Percentiles rank a stretch among this genome's conserved stretches.
phyloP scores from a whole-genome alignment of 1,284 basidiomycete genomes.

The Xerocomus nothofagi region DNA sequence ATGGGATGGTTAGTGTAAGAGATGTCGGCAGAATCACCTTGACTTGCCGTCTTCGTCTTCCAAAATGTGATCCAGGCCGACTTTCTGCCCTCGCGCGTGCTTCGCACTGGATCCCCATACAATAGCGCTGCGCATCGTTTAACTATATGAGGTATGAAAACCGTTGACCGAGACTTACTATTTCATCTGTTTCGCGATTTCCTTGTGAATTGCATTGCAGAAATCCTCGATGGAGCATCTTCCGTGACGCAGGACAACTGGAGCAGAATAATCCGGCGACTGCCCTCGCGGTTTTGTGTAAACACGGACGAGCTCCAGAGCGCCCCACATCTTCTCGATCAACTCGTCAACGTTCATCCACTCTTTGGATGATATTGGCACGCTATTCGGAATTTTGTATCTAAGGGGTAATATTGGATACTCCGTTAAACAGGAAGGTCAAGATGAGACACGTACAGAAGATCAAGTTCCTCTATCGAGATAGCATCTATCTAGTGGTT shows the following conservation, averaged over 20 bases:
- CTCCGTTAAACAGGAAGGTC: neutral
- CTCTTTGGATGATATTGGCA: slow-evolving; percentile 89
- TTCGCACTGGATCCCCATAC: slow-evolving; percentile 96
- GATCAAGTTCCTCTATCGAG: slow-evolving; percentile 97
- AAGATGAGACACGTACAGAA: slow-evolving; percentile 59
- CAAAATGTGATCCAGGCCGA: slow-evolving; percentile 85
- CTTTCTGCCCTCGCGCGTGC: slow-evolving; percentile 95
- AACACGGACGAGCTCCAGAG: slow-evolving; percentile 85
- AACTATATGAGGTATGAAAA: slow-evolving; percentile 7
- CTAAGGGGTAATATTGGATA: slow-evolving; percentile 36
- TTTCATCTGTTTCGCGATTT: slow-evolving; percentile 92
- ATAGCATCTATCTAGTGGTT: slow-evolving; percentile 93
- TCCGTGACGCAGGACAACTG: slow-evolving; percentile 77
- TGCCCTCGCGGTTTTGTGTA: slow-evolving; percentile 96
- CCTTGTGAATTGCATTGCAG: slow-evolving; percentile 87
- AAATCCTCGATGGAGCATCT: slow-evolving; percentile 89
- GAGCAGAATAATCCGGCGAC: slow-evolving; percentile 83
- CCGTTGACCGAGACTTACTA: slow-evolving; percentile 52
- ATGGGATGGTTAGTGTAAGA: slow-evolving; percentile 24
- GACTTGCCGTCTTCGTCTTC: slow-evolving; percentile 86
- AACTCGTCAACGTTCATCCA: slow-evolving; percentile 99
- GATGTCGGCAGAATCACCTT: neutral
- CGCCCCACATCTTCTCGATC: slow-evolving; percentile 88
- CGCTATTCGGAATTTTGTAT: slow-evolving; percentile 92
- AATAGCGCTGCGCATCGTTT: slow-evolving; percentile 61